Evolutionary conservation across 352 stramenopile genomes (phyloP).

Genomic region (Phytophthora cryptogea): DNA sequence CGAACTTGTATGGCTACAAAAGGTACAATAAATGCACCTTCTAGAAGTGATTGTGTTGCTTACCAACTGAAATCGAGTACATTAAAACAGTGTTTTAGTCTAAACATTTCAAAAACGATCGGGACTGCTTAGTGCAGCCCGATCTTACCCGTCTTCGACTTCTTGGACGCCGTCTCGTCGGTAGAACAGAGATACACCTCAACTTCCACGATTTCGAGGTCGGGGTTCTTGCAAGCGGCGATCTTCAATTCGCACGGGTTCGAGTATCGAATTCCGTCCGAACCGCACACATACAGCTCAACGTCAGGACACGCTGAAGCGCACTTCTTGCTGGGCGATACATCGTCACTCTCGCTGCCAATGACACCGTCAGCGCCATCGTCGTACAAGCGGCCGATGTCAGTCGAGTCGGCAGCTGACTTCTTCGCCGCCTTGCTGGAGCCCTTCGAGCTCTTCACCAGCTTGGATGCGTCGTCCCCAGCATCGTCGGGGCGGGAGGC

Average conservation of each 20-base stretch:
- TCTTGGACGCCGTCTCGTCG: no score
- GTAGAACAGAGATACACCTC: neutral
- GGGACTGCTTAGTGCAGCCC: no score
- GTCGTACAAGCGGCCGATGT: conserved; percentile 20
- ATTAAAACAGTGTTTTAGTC: no score
- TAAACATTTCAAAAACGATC: no score
- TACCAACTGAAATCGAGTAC: no score
- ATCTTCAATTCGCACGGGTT: neutral
- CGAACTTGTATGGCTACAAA: no score
- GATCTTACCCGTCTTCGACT: no score
- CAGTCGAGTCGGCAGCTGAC: neutral
- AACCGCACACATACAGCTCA: conserved; percentile 30
- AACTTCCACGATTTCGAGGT: neutral
- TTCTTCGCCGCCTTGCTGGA: conserved; percentile 10
- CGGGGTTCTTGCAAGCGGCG: conserved; percentile 3
- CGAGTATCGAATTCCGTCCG: neutral
- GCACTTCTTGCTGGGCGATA: conserved; percentile 7
- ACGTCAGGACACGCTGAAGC: conserved; percentile 28
- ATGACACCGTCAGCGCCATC: conserved; percentile 23
- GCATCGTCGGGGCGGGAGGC: conserved; percentile 3
- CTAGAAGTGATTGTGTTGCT: no score
- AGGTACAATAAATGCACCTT: no score
- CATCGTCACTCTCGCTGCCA: conserved; percentile 14
- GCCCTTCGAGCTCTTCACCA: conserved; percentile 14
- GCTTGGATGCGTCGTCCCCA: conserved; percentile 10